A percentile compares a stretch with the other conserved stretches of the same genome.
Evolutionary conservation across 768 basidiomycete species (phyloP).

Genomic region (Pleurotus ostreatus): DNA sequence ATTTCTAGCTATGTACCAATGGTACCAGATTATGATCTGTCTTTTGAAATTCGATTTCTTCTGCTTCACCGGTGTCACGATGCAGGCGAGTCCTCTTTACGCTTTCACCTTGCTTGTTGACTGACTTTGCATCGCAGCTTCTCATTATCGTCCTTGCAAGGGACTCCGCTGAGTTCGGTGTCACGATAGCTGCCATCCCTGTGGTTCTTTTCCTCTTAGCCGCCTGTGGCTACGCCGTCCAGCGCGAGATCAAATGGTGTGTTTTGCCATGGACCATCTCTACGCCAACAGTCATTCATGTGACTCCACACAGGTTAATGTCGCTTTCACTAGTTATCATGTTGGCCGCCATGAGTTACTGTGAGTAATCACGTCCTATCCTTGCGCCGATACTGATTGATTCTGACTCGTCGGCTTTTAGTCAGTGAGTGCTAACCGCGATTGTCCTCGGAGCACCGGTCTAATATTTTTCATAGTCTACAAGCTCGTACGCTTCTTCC

Average conservation of each 20-base stretch:
- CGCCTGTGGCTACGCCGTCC: conserved; percentile 65
- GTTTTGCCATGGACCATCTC: conserved; percentile 15
- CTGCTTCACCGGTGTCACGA: conserved; percentile 81
- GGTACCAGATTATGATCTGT: conserved; percentile 84
- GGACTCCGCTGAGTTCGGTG: conserved; percentile 71
- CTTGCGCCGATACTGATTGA: neutral
- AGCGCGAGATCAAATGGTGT: conserved; percentile 78
- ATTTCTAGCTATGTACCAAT: conserved; percentile 77
- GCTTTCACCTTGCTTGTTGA: neutral
- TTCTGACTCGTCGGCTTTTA: conserved; percentile 12
- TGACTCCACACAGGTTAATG: conserved; percentile 55
- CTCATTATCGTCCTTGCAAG: conserved; percentile 69
- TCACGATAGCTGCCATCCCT: conserved; percentile 82
- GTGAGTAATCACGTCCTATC: conserved; percentile 38
- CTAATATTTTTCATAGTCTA: conserved; percentile 46
- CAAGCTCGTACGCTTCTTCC: conserved; percentile 82
- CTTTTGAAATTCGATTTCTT: conserved; percentile 91
- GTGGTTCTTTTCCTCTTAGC: conserved; percentile 66
- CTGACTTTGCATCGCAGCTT: conserved; percentile 40
- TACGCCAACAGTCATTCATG: neutral
- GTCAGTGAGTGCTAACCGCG: conserved; percentile 30
- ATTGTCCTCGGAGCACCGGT: neutral
- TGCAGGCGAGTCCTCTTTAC: conserved; percentile 51
- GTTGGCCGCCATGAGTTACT: conserved; percentile 74
- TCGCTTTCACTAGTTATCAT: conserved; percentile 66